Evolutionary conservation across 2,329 filamentous ascomycete genomes (phyloP).

Genomic region (Neonectria punicea): DNA sequence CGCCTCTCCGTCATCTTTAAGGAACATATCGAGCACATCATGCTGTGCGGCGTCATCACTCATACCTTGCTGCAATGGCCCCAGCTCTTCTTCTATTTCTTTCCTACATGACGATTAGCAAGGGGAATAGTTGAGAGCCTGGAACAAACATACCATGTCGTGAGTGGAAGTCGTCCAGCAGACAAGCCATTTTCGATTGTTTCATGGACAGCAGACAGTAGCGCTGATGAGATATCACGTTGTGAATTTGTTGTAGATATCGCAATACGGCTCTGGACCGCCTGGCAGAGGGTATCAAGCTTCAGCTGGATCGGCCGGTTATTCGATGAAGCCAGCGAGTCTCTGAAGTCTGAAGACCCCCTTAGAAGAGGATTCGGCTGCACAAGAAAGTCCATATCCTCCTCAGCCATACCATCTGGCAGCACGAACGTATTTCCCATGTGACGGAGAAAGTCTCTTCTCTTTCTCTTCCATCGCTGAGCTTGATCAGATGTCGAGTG

Average conservation of each 20-base stretch:
- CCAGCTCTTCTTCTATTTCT: conserved; percentile 36
- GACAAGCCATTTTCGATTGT: conserved; percentile 40
- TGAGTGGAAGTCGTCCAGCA: conserved; percentile 43
- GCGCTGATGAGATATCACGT: conserved; percentile 39
- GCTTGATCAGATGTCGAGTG: conserved; percentile 41
- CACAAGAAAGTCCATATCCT: conserved; percentile 37
- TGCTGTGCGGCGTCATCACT: conserved; percentile 40
- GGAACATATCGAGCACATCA: conserved; percentile 44
- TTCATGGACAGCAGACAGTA: conserved; percentile 43
- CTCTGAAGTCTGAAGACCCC: background rate
- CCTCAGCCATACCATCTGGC: conserved; percentile 48
- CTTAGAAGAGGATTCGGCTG: conserved; percentile 15
- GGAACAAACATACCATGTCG: conserved; percentile 46
- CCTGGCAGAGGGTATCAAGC: conserved; percentile 35
- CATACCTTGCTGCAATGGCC: conserved; percentile 1
- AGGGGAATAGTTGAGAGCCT: background rate
- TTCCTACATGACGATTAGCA: conserved; percentile 38
- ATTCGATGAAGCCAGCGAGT: conserved; percentile 6
- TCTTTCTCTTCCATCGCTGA: conserved; percentile 43
- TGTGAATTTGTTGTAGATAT: conserved; percentile 26
- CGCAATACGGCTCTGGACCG: conserved; percentile 34
- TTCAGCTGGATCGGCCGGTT: conserved; percentile 39
- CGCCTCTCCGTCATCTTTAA: conserved; percentile 39
- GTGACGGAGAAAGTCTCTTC: conserved; percentile 43
- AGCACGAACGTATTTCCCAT: conserved; percentile 49